Base-by-base conservation (phyloP, 148 eudicot genomes). In the Arbutus unedo region DNA sequence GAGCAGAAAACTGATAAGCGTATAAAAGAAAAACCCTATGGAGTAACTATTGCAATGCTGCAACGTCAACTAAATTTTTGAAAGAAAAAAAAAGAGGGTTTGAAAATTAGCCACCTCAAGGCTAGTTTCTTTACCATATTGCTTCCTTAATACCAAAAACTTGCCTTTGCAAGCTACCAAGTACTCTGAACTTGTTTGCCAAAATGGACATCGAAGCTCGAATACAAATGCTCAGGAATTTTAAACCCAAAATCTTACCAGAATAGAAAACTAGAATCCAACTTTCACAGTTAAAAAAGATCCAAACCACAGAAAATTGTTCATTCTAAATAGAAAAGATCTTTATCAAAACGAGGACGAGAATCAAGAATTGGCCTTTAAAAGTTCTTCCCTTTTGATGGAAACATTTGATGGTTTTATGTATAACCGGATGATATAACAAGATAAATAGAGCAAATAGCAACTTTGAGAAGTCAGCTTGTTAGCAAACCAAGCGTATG, bases 371-470 rank as follows among this genome's bases (percentile, higher is more conserved):
- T 23, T 0, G 43, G 43, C 15, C 71, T 25, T 10, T 4, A 66
- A 66, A 66, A 9, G 71, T 10, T 66, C 25, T 66, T 66, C 71
- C 71, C 10, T 66, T 66, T 66, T 15, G 9, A 25, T 41, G 10
- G 43, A 66, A 66, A 25, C 71, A 66, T 64, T 66, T 10, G 16
- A 25, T n/a, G 7, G 25, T 19, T 25, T 66, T 66, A 3, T n/a
- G n/a, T n/a, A n/a, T n/a, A n/a, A 38, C 14, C 23, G 25, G 71
- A 10, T 23, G 14, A 62, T 25, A 25, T 6, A 25, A 66, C 71
- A 41, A 23, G 15, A 41, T 10, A 66, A 66, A 66, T 66, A 66
- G 77, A 74, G 77, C 25, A 74, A 74, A 74, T 18, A 74, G 55
- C 77, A 48, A 25, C 3, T 74, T 19, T 9, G 7, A 9, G n/a